These are phyloP conservation scores for Chamaecyparis obtusa DNA, from an alignment of 75 land plant genomes.

Conservation along the genomic window DNA sequence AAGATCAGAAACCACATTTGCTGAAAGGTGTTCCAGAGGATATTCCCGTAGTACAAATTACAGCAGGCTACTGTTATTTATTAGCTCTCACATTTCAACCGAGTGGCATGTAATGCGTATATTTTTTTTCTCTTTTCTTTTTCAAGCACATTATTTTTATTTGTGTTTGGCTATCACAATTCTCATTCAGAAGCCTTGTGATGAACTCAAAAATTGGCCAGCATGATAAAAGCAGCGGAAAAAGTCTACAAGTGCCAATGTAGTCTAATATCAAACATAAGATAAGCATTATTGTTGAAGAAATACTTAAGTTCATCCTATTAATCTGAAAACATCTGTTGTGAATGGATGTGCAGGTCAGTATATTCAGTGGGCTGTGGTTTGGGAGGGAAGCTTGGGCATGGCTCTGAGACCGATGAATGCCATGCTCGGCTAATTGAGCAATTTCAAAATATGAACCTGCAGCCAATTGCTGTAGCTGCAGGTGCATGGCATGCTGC, in stretches of 20 bases:
- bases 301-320: not conserved
- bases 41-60: slow-evolving; percentile 85
- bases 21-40: slow-evolving; percentile 65
- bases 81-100: slow-evolving; percentile 80
- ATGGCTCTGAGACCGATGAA: slow-evolving; percentile 70
- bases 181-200: not conserved
- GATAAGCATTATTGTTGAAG: not conserved
- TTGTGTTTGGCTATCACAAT: not conserved
- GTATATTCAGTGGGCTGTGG: slow-evolving; percentile 95
- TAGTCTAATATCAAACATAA: not conserved
- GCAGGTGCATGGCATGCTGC: slow-evolving; percentile 95
- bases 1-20: slow-evolving; percentile 61
- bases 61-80: slow-evolving; percentile 88
- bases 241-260: not conserved
- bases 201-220: not conserved
- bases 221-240: not conserved
- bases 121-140: not conserved
- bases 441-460: slow-evolving; percentile 55
- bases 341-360: slow-evolving; percentile 45
- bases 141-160: not conserved
- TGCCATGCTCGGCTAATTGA: slow-evolving; percentile 62
- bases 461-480: slow-evolving; percentile 70
- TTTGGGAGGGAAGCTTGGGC: slow-evolving; percentile 86
- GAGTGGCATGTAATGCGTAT: slow-evolving; percentile 61
- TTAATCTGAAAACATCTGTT: not conserved